These are phyloP conservation scores for Cercophora sp. DNA, from an alignment of 495 filamentous ascomycete genomes.

Conservation along the genomic window DNA sequence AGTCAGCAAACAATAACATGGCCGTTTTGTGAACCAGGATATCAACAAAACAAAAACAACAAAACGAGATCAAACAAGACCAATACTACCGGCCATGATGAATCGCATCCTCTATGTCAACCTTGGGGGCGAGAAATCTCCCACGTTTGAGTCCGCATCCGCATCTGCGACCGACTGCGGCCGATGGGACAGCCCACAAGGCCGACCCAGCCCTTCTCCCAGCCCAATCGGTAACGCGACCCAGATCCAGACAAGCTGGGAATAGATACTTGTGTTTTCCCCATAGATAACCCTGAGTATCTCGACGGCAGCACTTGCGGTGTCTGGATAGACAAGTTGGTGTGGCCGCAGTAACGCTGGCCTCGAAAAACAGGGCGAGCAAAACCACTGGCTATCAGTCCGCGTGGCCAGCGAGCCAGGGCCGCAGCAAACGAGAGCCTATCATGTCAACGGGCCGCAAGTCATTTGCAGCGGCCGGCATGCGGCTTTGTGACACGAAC, in stretches of 20 bases:
- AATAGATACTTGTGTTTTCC: neutral
- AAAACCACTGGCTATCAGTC: neutral
- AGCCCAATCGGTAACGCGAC: constrained; percentile 13
- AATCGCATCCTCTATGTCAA: neutral
- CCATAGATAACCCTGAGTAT: neutral
- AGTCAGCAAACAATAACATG: too few relatives aligned
- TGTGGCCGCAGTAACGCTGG: too few relatives aligned
- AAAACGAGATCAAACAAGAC: neutral
- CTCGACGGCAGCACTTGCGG: too few relatives aligned
- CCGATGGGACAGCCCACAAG: too few relatives aligned
- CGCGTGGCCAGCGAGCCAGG: constrained; percentile 6
- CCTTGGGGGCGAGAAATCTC: neutral
- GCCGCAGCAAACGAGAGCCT: constrained; percentile 3
- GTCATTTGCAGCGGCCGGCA: constrained; percentile 21
- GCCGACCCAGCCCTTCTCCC: neutral
- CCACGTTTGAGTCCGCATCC: neutral
- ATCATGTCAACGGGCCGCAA: constrained; percentile 10
- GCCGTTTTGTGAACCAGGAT: too few relatives aligned
- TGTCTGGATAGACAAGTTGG: too few relatives aligned
- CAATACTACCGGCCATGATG: too few relatives aligned
- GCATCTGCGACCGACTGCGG: constrained; percentile 5
- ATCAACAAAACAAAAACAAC: too few relatives aligned
- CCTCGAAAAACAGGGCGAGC: constrained; percentile 19
- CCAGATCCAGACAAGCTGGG: constrained; percentile 7
- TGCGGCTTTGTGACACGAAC: constrained; percentile 11